Evolutionary conservation across 129 eudicot genomes (phyloP).

Genomic region (Flaveria sonorensis): DNA sequence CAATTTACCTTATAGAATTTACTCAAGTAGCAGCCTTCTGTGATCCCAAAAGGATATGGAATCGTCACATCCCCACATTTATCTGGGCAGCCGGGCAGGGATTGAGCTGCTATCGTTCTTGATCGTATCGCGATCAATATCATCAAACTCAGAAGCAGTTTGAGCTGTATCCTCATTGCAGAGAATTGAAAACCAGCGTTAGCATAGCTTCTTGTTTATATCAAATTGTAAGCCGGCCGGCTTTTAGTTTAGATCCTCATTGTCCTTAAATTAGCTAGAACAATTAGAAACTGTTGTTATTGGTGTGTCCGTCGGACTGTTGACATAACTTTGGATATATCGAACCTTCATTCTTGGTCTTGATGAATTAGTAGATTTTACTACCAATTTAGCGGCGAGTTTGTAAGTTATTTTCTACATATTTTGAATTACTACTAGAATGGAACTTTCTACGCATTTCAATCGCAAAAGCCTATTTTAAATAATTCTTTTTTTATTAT

Average conservation of each 20-base stretch:
- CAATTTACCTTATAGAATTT: conserved; percentile 26
- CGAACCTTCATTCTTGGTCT: neutral
- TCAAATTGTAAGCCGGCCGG: neutral
- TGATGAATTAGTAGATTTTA: neutral
- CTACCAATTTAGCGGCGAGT: no score
- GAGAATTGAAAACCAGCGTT: neutral
- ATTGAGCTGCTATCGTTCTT: conserved; percentile 3
- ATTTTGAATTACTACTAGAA: no score
- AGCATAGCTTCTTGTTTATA: neutral
- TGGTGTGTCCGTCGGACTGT: neutral
- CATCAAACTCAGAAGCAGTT: conserved; percentile 1
- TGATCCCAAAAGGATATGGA: conserved; percentile 32
- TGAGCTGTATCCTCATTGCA: conserved; percentile 1
- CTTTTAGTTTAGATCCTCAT: conserved; percentile 3
- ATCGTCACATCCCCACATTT: conserved; percentile 31
- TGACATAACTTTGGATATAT: neutral
- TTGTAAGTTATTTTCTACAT: no score
- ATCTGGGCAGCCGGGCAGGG: conserved; percentile 28
- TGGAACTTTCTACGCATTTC: no score
- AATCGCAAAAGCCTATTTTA: no score
- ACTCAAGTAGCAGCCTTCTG: conserved; percentile 34
- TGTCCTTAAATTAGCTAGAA: neutral
- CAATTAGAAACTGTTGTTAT: neutral
- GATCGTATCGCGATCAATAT: conserved; percentile 12
- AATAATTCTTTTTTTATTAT: no score